Conservation (phyloP, 2,329 filamentous ascomycete species). For the Aspergillus ochraceoroseus region DNA sequence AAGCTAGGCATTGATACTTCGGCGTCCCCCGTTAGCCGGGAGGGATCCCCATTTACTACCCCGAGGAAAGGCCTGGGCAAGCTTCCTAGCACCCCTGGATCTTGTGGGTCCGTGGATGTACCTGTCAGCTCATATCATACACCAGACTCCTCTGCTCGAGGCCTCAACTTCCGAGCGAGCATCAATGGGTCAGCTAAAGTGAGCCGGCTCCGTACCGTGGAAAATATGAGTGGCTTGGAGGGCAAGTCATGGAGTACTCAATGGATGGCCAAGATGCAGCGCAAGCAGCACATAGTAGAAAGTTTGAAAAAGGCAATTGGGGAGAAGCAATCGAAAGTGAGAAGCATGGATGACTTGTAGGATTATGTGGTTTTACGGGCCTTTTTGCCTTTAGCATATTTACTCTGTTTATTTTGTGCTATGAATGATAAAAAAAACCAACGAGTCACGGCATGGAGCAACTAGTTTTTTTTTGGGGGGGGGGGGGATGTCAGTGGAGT, state of each 20-base stretch:
- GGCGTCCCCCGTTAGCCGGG: slow-evolving; percentile 28
- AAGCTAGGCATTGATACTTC: slow-evolving; percentile 55
- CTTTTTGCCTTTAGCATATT: slow-evolving; percentile 11
- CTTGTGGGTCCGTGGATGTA: slow-evolving; percentile 34
- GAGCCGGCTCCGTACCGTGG: slow-evolving; percentile 33
- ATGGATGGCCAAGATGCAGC: slow-evolving; percentile 37
- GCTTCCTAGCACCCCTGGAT: slow-evolving; percentile 39
- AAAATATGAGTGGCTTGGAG: slow-evolving; percentile 24
- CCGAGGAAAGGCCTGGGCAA: slow-evolving; percentile 32
- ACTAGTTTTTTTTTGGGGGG: too few relatives aligned
- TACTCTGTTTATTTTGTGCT: slow-evolving; percentile 7
- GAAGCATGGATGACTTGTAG: slow-evolving; percentile 33
- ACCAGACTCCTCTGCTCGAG: slow-evolving; percentile 37
- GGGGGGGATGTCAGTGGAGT: slow-evolving; percentile 5
- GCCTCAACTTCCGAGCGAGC: slow-evolving; percentile 33
- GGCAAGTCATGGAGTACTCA: slow-evolving; percentile 29
- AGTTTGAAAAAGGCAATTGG: slow-evolving; percentile 37
- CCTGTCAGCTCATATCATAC: slow-evolving; percentile 38
- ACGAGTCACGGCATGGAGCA: slow-evolving; percentile 12
- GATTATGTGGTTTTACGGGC: background rate
- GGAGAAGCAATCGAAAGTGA: slow-evolving; percentile 33
- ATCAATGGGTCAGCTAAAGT: slow-evolving; percentile 33
- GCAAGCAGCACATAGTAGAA: slow-evolving; percentile 34
- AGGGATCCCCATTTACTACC: slow-evolving; percentile 39
- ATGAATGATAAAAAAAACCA: slow-evolving; percentile 8